These are phyloP conservation scores for Sporothrix brasiliensis DNA, from an alignment of 2,329 filamentous ascomycete genomes.

Conservation along the genomic window DNA sequence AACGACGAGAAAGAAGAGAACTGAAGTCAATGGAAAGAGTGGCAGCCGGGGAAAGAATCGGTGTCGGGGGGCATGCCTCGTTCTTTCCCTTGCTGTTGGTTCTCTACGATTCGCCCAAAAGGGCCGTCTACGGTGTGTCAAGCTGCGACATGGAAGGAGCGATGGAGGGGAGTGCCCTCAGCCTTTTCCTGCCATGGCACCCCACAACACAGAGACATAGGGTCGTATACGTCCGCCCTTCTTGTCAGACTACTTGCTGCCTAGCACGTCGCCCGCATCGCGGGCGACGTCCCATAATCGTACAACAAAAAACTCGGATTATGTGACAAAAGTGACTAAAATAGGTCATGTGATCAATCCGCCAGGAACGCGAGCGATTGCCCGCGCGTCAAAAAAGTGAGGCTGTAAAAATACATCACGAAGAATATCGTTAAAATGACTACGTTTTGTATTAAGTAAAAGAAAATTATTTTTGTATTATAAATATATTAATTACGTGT, in stretches of 20 bases:
- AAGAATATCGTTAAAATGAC: too few relatives aligned
- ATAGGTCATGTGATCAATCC: too few relatives aligned
- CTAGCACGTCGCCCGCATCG: conserved; percentile 1
- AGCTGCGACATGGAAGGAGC: conserved; percentile 18
- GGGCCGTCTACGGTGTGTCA: conserved; percentile 16
- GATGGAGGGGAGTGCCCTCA: not conserved
- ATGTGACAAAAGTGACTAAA: too few relatives aligned
- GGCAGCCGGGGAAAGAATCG: not conserved
- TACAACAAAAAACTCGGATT: too few relatives aligned
- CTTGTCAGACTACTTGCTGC: not conserved
- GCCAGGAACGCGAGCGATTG: too few relatives aligned
- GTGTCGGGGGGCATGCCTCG: conserved; percentile 2
- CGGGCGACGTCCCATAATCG: too few relatives aligned
- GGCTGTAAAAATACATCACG: too few relatives aligned
- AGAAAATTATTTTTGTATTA: too few relatives aligned
- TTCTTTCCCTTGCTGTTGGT: not conserved
- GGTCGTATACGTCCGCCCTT: conserved; percentile 12
- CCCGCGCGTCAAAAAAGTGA: too few relatives aligned
- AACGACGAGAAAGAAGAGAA: not conserved
- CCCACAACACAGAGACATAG: not conserved
- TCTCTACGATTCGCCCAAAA: conserved; percentile 6
- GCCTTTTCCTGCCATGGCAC: conserved; percentile 10
- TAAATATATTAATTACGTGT: too few relatives aligned
- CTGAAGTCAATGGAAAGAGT: not conserved
- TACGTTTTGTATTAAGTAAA: too few relatives aligned